Base-by-base conservation (phyloP, 441 rosid species). In the Brassica hybrid region DNA sequence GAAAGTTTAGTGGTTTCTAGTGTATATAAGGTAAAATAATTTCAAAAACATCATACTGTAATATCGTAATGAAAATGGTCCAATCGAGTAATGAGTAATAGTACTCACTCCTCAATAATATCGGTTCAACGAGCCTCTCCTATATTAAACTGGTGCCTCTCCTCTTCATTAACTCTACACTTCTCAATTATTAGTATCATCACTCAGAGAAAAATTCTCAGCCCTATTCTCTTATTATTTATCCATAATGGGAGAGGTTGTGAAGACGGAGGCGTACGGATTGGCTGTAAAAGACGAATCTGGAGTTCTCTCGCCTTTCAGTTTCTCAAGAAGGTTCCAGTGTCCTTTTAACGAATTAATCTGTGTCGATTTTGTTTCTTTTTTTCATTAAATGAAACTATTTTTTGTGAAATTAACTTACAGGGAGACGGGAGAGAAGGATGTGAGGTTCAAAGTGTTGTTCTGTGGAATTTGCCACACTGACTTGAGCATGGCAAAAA, bases 381-480 rank as follows among this genome's bases (percentile, higher is more conserved):
- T 60, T 50, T 38, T 34, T 69, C 4, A 18, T 19, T 25, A 27
- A 67, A 43, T 45, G 48, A 27, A 13, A 27, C n/a, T 7, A 18
- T 10, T 43, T 27, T 54, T 27, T 48, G 16, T 77, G 38, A 21
- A 23, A 12, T 12, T 58, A 66, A 75, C 48, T 38, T 13, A 19
- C 56, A 84, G 84, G 82, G 78, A 71, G 21, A 84, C 86, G 1
- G 87, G 84, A 3, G 84, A 82, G 14, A 77, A 81, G 13, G 89
- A 86, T 61, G 83, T 86, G 59, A 68, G 72, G 21, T 56, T 86
- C 14, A 83, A 83, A 69, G 82, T 86, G 30, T 25, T 83, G 54
- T 81, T 80, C 52, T 84, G 87, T 19, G 86, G 87, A 30, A 83
- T 87, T 32, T 85, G 88, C 76, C 88, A 87, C 52, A 59, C 84